These are phyloP conservation scores for Lachancea kluyveri DNA, from an alignment of 805 yeast genomes.

Conservation along the genomic window DNA sequence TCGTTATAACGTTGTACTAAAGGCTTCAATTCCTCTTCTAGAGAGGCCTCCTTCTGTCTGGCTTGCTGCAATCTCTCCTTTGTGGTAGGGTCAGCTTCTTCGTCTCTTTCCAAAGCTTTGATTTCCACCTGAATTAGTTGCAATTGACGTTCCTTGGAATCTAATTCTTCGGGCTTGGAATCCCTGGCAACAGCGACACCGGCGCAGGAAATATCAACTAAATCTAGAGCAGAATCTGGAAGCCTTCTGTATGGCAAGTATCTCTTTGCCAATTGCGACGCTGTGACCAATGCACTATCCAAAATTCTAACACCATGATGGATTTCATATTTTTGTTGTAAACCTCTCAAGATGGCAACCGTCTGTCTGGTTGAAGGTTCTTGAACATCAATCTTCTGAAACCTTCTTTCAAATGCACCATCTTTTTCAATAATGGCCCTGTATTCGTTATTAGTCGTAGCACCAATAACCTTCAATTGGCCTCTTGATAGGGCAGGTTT, in stretches of 20 bases:
- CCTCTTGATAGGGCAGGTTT: slow-evolving; percentile 98
- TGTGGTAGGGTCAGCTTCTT: slow-evolving; percentile 74
- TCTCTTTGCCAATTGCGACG: slow-evolving; percentile 91
- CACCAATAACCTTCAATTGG: slow-evolving; percentile 94
- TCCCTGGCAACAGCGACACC: slow-evolving; percentile 97
- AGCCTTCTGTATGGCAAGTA: slow-evolving; percentile 91
- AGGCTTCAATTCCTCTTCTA: slow-evolving; percentile 82
- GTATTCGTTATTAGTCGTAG: slow-evolving; percentile 93
- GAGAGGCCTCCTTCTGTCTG: slow-evolving; percentile 66
- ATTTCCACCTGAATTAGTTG: slow-evolving; percentile 92
- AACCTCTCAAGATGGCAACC: slow-evolving; percentile 91
- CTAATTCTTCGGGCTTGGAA: slow-evolving; percentile 95
- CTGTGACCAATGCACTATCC: slow-evolving; percentile 89
- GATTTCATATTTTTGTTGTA: slow-evolving; percentile 90
- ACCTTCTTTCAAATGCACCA: slow-evolving; percentile 98
- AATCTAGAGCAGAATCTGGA: slow-evolving; percentile 95
- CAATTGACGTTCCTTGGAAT: slow-evolving; percentile 85
- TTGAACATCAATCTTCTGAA: slow-evolving; percentile 93
- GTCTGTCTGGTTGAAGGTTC: slow-evolving; percentile 93
- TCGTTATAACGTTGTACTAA: slow-evolving; percentile 76
- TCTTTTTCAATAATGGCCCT: slow-evolving; percentile 90
- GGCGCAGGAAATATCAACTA: slow-evolving; percentile 94
- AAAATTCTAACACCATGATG: slow-evolving; percentile 97
- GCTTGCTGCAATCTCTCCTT: slow-evolving; percentile 82
- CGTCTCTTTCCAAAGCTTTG: slow-evolving; percentile 93